Evolutionary conservation across 176 grass and related monocot species (phyloP), one percentile per base, ranked within the genome.

Genomic region (Avena insularis): DNA sequence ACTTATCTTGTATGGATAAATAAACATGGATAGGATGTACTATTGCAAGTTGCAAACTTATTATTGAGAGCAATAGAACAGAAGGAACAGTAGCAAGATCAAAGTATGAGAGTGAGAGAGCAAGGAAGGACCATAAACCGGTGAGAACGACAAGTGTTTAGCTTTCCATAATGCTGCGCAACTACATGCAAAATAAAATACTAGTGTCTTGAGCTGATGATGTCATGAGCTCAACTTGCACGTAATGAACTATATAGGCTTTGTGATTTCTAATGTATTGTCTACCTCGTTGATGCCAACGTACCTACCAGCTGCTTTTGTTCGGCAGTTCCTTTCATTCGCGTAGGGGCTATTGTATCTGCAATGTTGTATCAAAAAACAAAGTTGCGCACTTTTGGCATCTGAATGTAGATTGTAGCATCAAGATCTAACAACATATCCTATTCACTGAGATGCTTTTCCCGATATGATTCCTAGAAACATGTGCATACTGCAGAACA

Each of bases 371-470:
- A 80, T 69, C 58, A 76, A 40, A 81, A 76, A 40, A 81, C 50
- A 87, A 83, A 54, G 81, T 25, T 78, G 68, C 75, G 33, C 59
- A 71, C 70, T 71, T 70, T 82, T 50, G 29, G 70, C 68, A 81
- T 84, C 84, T 82, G 60, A 80, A 55, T 71, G 82, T 36, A 77
- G 60, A 80, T 47, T 63, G 82, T 47, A 81, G 71, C 82, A 88
- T 82, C 51, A 81, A 85, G 70, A 88, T 85, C 82, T 50, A 81
- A 91, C 19, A 59, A 84, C 43, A 70, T 80, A 71, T 85, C 86
- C 31, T 20, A 77, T 71, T 91, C 82, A 77, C 31, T 47, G 50
- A 81, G 77, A 88, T 85, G 86, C 85, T 85, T 77, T 35, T 46
- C 31, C 63, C 46, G 65, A 88, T 75, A 78, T 19, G 82, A 86